Conservation (phyloP, 495 filamentous ascomycete species). For the Aspergillus diversus region DNA sequence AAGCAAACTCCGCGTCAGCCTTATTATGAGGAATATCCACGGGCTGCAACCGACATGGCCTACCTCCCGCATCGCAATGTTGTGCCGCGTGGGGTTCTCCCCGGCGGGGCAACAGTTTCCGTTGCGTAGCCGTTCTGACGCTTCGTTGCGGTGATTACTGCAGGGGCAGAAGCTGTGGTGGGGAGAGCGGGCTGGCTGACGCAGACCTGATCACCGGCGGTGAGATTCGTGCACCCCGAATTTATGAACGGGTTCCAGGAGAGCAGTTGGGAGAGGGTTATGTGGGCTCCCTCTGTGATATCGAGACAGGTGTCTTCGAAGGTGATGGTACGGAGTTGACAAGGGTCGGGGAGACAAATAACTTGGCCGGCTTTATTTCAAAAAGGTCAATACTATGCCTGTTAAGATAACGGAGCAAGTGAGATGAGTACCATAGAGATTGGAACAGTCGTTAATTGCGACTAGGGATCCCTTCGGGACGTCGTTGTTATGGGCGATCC, state of each 20-base stretch:
- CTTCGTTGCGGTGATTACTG: not conserved
- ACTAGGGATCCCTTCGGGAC: slow-evolving; percentile 8
- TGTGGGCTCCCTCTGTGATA: not conserved
- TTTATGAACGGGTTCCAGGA: slow-evolving; percentile 20
- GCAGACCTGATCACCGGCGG: slow-evolving; percentile 17
- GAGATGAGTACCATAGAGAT: slow-evolving; percentile 5
- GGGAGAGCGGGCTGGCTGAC: not conserved
- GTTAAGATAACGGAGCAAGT: not conserved
- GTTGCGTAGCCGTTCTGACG: slow-evolving; percentile 10
- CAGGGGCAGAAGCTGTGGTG: not conserved
- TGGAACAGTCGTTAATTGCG: slow-evolving; percentile 11
- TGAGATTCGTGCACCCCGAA: slow-evolving; percentile 19
- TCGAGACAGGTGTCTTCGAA: not conserved
- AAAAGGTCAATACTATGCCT: not conserved
- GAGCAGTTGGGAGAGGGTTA: slow-evolving; percentile 1
- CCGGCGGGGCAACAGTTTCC: slow-evolving; percentile 4
- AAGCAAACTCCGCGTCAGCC: not conserved
- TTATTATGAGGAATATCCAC: not conserved
- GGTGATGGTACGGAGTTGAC: not conserved
- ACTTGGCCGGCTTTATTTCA: slow-evolving; percentile 3
- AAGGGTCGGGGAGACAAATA: slow-evolving; percentile 10
- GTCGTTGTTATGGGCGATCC: slow-evolving; percentile 1
- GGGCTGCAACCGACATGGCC: not conserved
- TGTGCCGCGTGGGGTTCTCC: slow-evolving; percentile 8
- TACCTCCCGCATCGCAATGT: slow-evolving; percentile 10